phyloP scores from a whole-genome alignment of 2,329 filamentous ascomycete species.

The Ophiostoma himal-ulmi region DNA sequence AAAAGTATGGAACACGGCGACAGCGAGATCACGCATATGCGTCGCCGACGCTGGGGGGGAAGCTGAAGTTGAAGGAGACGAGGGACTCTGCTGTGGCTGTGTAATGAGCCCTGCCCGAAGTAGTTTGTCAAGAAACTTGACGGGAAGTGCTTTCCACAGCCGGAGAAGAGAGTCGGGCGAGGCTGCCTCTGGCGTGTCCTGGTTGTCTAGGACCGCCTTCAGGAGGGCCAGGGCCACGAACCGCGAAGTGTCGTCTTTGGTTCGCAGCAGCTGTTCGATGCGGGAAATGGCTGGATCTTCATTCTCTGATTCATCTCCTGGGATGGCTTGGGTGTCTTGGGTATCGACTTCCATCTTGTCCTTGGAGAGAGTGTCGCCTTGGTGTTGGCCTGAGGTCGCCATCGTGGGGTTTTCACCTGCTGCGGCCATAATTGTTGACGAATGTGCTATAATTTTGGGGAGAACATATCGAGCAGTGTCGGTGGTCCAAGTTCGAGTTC shows the following conservation, averaged over 20 bases:
- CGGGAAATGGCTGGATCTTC: conserved; percentile 37
- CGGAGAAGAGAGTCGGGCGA: conserved; percentile 34
- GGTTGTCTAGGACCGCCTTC: conserved; percentile 59
- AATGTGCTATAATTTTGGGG: neutral
- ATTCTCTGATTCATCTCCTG: neutral
- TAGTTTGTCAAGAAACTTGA: conserved; percentile 59
- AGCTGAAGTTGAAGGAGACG: conserved; percentile 22
- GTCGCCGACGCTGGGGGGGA: conserved; percentile 41
- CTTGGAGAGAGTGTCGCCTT: neutral
- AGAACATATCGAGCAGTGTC: neutral
- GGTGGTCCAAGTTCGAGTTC: neutral
- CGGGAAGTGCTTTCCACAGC: conserved; percentile 56
- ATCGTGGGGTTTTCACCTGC: neutral
- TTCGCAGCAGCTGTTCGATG: conserved; percentile 50
- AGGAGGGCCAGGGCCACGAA: conserved; percentile 63
- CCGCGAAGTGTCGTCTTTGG: conserved; percentile 60
- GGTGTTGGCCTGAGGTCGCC: neutral
- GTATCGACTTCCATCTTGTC: conserved; percentile 1
- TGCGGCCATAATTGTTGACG: neutral
- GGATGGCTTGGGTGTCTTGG: neutral
- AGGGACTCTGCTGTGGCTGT: neutral
- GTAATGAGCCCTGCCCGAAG: conserved; percentile 46
- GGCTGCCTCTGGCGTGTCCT: neutral
- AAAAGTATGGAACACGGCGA: conserved; percentile 60
- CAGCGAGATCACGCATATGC: conserved; percentile 58